Evolutionary conservation across 176 grass and related monocot species (phyloP), one percentile per base, ranked within the genome.

Genomic region (Juncus effusus): DNA sequence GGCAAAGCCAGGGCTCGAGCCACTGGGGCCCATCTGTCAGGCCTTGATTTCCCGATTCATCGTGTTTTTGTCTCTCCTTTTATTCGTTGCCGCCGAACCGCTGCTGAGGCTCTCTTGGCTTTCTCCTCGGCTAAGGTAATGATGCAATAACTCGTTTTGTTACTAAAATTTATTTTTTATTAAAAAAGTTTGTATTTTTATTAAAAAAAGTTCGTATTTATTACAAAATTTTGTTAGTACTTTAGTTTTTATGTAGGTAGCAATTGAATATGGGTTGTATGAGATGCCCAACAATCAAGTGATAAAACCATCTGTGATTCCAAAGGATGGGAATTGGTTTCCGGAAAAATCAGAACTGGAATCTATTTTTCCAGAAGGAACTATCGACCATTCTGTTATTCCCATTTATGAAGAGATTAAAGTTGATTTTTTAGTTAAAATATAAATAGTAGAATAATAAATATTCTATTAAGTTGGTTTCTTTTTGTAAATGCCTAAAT

Each of bases 211-310:
- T n/a, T n/a, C n/a, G n/a, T n/a, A n/a, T n/a, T n/a, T n/a, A n/a
- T n/a, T n/a, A n/a, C n/a, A n/a, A n/a, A n/a, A n/a, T n/a, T n/a
- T n/a, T n/a, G n/a, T n/a, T n/a, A n/a, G n/a, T n/a, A n/a, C n/a
- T n/a, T n/a, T n/a, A n/a, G n/a, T n/a, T n/a, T n/a, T n/a, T n/a
- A n/a, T n/a, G n/a, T n/a, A n/a, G 80, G 80, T 35, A n/a, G n/a
- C n/a, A n/a, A n/a, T n/a, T n/a, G n/a, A n/a, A n/a, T n/a, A n/a
- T n/a, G n/a, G n/a, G n/a, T 64, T 83, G 53, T 52, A 60, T 56
- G 80, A 83, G 53, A 77, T 73, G 74, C 42, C 77, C 51, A 83
- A 83, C 36, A n/a, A 74, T 6, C 58, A n/a, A 66, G 74, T 70
- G 39, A 72, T 83, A 41, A 60, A 39, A 14, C n/a, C 42, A 40